Base-by-base conservation (phyloP, 225 moss, liverwort and hornwort species). In the Neckera pumila region DNA sequence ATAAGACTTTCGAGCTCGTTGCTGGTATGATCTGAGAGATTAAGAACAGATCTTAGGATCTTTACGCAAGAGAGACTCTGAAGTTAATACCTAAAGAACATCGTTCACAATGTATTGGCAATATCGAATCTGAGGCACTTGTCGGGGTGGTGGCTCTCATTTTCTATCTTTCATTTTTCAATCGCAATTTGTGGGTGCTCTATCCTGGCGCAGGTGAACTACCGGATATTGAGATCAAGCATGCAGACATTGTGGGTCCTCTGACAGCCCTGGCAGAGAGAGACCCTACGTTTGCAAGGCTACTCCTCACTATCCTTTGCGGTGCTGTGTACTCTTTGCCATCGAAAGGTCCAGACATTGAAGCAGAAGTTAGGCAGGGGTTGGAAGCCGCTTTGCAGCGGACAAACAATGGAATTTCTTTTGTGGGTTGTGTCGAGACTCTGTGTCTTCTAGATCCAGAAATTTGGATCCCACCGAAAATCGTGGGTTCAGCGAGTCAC, bases 181-280 rank as follows among this genome's bases (percentile, higher is more conserved):
- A 89, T 65, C 28, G 73, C 51, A 83, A 85, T 51, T 42, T 87
- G 45, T 61, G 59, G 38, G 80, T 89, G 84, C 79, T 66, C 83
- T 86, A 63, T 58, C 43, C 66, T 60, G 85, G 65, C 90, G 89
- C 95, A 98, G 97, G 98, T 86, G 98, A 98, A 87, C 87, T 98
- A 65, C 98, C 98, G 28, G 98, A 98, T 79, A 97, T 98, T 82
- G 96, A 98, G 90, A 98, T 98, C 85, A 97, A 92, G 58, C 91
- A 97, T 92, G 93, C 95, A 74, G 98, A 98, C 64, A 92, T 97
- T 85, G 83, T 98, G 49, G 92, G 92, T 81, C 96, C 97, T 71
- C 88, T 98, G 80, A 91, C 95, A 85, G 95, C 96, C 49, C 89
- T 98, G 65, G 94, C 97, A 86, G 95, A 95, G 89, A 93, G 93